These are phyloP conservation scores for Irineochytrium annulatum DNA, from an alignment of 192 early-diverging fungal genomes.

Conservation along the genomic window DNA sequence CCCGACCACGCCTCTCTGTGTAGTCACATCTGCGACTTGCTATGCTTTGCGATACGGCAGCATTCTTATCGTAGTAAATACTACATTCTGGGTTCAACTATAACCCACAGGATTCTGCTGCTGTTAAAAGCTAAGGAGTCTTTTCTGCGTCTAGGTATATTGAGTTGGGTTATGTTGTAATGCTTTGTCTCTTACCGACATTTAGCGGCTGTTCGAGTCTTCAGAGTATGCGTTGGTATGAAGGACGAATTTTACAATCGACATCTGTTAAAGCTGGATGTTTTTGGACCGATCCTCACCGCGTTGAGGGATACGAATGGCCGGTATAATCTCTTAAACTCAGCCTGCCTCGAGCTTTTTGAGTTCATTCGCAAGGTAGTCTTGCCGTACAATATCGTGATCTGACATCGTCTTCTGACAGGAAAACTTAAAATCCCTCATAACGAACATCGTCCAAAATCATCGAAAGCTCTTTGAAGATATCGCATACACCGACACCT, in stretches of 20 bases:
- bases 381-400: background rate
- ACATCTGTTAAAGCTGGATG: slow-evolving; percentile 68
- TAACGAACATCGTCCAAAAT: slow-evolving; percentile 64
- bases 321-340: slow-evolving; percentile 79
- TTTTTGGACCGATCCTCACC: slow-evolving; percentile 65
- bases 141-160: slow-evolving; percentile 68
- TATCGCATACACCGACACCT: slow-evolving; percentile 62
- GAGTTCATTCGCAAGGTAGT: slow-evolving; percentile 69
- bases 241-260: slow-evolving; percentile 82
- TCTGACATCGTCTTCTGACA: background rate
- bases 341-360: slow-evolving; percentile 86
- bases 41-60: slow-evolving; percentile 66
- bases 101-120: slow-evolving; percentile 57
- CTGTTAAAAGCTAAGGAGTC: slow-evolving; percentile 65
- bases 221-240: slow-evolving; percentile 71
- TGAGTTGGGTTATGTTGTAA: background rate
- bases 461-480: slow-evolving; percentile 56
- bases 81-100: slow-evolving; percentile 62
- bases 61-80: slow-evolving; percentile 77
- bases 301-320: slow-evolving; percentile 59
- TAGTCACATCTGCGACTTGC: slow-evolving; percentile 69
- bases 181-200: background rate
- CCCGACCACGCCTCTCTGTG: slow-evolving; percentile 37
- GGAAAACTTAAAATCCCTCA: slow-evolving; percentile 60
- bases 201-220: slow-evolving; percentile 69